Percentiles rank a stretch among this genome's conserved stretches.
These are phyloP conservation scores for Fusarium penzigii DNA, from an alignment of 2,329 filamentous ascomycete genomes.

Conservation along the genomic window DNA sequence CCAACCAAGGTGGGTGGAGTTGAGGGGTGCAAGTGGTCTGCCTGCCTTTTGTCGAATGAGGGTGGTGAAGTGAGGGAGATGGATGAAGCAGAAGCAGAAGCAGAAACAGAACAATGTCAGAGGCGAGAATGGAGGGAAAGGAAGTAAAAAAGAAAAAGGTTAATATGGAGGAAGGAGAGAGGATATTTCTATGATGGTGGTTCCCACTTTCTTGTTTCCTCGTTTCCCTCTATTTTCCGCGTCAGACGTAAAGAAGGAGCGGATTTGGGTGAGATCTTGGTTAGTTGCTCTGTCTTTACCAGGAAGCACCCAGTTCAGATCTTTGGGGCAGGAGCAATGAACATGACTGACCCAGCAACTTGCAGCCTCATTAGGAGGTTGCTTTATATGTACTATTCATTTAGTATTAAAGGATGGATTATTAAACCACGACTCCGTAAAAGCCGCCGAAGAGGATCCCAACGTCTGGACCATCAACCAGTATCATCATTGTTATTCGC, in stretches of 20 bases:
- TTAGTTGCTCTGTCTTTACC: not conserved
- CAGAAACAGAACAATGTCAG: constrained; percentile 18
- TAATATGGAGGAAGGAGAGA: constrained; percentile 12
- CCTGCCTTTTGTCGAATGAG: too few species aligned
- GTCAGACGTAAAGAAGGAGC: not conserved
- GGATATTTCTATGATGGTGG: not conserved
- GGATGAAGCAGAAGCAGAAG: constrained; percentile 7
- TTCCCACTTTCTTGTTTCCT: not conserved
- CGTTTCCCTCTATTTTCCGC: not conserved
- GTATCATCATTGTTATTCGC: too few species aligned
- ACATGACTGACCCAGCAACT: not conserved
- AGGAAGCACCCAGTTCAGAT: not conserved
- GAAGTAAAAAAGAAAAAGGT: constrained; percentile 13
- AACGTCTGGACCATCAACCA: too few species aligned
- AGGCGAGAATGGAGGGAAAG: constrained; percentile 16
- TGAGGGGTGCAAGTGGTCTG: not conserved
- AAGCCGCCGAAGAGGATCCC: too few species aligned
- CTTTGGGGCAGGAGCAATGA: not conserved
- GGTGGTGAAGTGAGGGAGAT: constrained; percentile 12
- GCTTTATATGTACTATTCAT: too few species aligned
- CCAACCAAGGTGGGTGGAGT: not conserved
- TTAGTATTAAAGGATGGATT: too few species aligned
- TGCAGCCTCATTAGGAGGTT: too few species aligned
- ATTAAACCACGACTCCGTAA: too few species aligned
- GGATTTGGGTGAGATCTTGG: not conserved